These are phyloP conservation scores for Apophysomyces sp. DNA, from an alignment of 371 early-diverging fungal species.

Conservation along the genomic window DNA sequence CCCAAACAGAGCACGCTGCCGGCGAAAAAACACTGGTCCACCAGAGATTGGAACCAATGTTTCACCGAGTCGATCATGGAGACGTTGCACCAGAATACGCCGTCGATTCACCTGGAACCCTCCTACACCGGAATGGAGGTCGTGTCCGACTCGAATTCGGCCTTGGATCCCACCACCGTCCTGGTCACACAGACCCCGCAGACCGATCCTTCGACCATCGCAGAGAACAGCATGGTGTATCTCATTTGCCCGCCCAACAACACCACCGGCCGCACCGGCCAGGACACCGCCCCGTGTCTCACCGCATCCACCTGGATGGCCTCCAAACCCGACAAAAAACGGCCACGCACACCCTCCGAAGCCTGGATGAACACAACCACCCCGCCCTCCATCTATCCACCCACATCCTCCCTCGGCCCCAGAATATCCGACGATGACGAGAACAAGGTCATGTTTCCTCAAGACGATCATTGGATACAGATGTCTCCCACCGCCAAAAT, in stretches of 20 bases:
- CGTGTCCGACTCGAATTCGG: no score
- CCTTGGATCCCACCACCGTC: not conserved
- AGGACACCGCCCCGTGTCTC: not conserved
- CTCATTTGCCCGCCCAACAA: not conserved
- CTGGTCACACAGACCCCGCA: not conserved
- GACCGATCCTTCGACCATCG: not conserved
- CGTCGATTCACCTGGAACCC: not conserved
- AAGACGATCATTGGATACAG: not conserved
- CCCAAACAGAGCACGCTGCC: constrained; percentile 13
- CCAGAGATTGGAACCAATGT: constrained; percentile 9
- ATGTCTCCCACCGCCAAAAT: not conserved
- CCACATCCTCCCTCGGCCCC: not conserved
- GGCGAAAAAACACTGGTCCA: constrained; percentile 10
- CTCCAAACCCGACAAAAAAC: not conserved
- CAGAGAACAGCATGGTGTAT: not conserved
- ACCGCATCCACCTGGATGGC: not conserved
- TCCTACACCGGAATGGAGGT: not conserved
- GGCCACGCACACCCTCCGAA: not conserved
- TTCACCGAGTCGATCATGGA: constrained; percentile 12
- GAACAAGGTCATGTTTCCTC: not conserved
- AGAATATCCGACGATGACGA: not conserved
- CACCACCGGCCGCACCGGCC: not conserved
- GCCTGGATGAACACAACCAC: not conserved
- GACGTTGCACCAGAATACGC: constrained; percentile 10
- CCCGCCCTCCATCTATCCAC: not conserved